phyloP scores from a whole-genome alignment of 192 early-diverging fungal species.

The Spizellomyces punctatus region DNA sequence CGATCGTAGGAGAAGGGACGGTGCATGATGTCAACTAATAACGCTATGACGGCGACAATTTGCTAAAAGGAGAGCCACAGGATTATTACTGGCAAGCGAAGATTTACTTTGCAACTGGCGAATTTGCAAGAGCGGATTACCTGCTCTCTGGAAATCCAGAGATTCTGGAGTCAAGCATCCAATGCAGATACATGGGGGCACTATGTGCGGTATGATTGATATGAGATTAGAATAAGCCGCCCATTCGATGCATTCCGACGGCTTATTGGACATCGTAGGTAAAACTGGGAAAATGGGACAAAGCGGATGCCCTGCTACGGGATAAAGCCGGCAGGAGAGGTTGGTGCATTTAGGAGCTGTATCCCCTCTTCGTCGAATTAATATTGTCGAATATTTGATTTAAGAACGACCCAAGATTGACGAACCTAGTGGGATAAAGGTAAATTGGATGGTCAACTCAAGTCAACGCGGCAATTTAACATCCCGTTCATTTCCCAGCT shows the following conservation, averaged over 20 bases:
- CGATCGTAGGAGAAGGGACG: neutral
- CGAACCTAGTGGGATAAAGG: neutral
- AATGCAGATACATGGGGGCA: slow-evolving; percentile 24
- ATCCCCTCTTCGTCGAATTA: no score
- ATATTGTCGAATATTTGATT: no score
- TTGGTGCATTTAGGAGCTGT: no score
- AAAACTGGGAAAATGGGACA: slow-evolving; percentile 20
- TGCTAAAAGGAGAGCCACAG: neutral
- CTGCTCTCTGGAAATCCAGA: neutral
- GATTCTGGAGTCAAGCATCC: slow-evolving; percentile 9
- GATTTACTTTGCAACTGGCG: slow-evolving; percentile 15
- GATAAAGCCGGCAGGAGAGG: neutral
- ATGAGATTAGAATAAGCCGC: no score
- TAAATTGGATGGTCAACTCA: neutral
- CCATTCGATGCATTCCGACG: no score
- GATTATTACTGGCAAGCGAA: slow-evolving; percentile 28
- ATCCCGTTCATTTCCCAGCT: neutral
- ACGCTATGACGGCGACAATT: no score
- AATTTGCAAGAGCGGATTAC: slow-evolving; percentile 15
- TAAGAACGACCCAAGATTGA: neutral
- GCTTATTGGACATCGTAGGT: neutral
- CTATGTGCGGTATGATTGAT: slow-evolving; percentile 1
- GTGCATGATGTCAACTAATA: neutral
- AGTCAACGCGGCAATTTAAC: no score
- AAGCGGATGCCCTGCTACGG: slow-evolving; percentile 3